Conservation (phyloP, 176 grass and related monocot species). For the Rhipidocladum racemiflorum region DNA sequence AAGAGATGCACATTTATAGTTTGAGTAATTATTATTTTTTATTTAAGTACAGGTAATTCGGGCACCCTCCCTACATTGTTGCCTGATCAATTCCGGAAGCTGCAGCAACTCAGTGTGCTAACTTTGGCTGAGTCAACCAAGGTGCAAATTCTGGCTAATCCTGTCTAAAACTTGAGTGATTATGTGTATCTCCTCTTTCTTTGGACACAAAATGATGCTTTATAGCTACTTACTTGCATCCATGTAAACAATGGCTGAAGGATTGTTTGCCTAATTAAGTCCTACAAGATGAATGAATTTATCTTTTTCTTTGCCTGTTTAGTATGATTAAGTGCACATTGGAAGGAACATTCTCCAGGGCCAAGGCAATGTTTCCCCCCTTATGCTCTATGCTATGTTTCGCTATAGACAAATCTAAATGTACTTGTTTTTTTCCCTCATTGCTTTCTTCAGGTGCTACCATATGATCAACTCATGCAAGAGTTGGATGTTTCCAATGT, state of each 20-base stretch:
- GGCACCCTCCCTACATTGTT: conserved; percentile 65
- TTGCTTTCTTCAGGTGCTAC: conserved; percentile 63
- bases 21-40: not conserved
- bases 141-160: conserved; percentile 37
- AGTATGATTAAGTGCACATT: not conserved
- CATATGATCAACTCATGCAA: conserved; percentile 96
- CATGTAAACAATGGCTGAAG: not conserved
- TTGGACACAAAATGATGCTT: not conserved
- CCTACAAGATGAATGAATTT: not conserved
- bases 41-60: conserved; percentile 60
- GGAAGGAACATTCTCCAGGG: not conserved
- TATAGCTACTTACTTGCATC: not conserved
- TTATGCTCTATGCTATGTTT: not conserved
- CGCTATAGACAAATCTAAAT: not conserved
- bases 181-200: not conserved
- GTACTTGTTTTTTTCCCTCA: not conserved
- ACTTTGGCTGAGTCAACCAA: conserved; percentile 88
- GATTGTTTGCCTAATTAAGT: not conserved
- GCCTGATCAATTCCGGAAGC: conserved; percentile 83
- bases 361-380: not conserved
- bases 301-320: not conserved
- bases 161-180: conserved; percentile 2
- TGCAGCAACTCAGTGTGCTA: conserved; percentile 94
- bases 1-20: not conserved
- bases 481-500: conserved; percentile 95